A percentile compares a stretch with the other conserved stretches of the same genome.
Conservation (phyloP, 2,329 filamentous ascomycete species). For the Colletotrichum aenigma region DNA sequence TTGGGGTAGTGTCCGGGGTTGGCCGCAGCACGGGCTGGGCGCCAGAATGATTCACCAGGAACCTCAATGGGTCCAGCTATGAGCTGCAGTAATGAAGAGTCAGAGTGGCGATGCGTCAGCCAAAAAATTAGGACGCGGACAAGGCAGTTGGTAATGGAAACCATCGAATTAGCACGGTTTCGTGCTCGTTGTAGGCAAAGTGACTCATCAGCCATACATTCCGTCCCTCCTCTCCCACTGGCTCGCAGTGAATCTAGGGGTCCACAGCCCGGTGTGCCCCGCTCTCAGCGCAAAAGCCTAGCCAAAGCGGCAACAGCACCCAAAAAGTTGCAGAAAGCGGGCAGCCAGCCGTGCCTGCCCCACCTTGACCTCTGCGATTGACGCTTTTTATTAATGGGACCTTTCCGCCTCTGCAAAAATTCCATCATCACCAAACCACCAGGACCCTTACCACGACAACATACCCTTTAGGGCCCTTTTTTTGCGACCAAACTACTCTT, state of each 20-base stretch:
- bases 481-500: not conserved
- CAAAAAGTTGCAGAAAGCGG: not conserved
- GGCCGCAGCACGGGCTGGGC: not conserved
- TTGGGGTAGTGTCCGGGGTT: not conserved
- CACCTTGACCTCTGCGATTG: slow-evolving; percentile 7
- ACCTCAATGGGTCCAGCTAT: not conserved
- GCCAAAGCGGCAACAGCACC: not conserved
- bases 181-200: not conserved
- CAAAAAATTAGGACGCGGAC: not conserved
- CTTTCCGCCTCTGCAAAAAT: slow-evolving; percentile 19
- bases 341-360: not conserved
- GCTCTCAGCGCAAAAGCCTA: not conserved
- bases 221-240: not conserved
- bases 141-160: not conserved
- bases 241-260: not conserved
- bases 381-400: slow-evolving; percentile 21
- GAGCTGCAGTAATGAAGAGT: not conserved
- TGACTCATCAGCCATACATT: slow-evolving; percentile 17
- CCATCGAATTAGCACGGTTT: not conserved
- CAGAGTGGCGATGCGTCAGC: slow-evolving; percentile 9
- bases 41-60: not conserved
- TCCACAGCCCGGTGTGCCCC: slow-evolving; percentile 14
- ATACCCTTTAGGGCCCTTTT: not conserved
- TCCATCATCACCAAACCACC: slow-evolving; percentile 14
- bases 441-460: not conserved